Conservation (phyloP, 495 filamentous ascomycete genomes). For the Penicillium cosmopolitanum region DNA sequence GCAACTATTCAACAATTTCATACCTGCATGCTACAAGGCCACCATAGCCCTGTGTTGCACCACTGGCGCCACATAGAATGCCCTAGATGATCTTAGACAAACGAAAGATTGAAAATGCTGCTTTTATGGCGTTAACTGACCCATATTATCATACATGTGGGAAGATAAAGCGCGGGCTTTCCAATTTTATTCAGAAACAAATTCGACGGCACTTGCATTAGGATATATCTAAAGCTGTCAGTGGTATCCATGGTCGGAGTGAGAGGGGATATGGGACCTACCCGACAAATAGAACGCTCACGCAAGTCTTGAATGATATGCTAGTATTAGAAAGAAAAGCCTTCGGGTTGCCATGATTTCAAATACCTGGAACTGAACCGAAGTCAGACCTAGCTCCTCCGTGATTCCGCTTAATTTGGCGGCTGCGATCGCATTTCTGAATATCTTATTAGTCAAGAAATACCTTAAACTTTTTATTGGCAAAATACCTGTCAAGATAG, state of each 20-base stretch:
- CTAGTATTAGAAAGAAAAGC: not conserved
- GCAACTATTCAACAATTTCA: not conserved
- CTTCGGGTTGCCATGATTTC: not conserved
- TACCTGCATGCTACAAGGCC: slow-evolving; percentile 48
- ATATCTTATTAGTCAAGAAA: not conserved
- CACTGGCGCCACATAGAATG: slow-evolving; percentile 33
- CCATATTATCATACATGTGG: slow-evolving; percentile 44
- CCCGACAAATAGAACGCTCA: not conserved
- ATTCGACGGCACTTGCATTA: slow-evolving; percentile 49
- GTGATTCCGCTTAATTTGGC: slow-evolving; percentile 43
- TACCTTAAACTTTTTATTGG: too few species aligned
- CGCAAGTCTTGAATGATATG: not conserved
- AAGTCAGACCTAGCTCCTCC: slow-evolving; percentile 31
- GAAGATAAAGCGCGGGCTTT: slow-evolving; percentile 35
- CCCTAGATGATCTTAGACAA: slow-evolving; percentile 19
- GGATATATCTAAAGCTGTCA: slow-evolving; percentile 32
- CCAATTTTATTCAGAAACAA: slow-evolving; percentile 47
- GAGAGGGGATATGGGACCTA: not conserved
- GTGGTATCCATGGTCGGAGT: slow-evolving; percentile 6
- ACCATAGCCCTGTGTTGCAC: slow-evolving; percentile 33
- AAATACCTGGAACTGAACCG: slow-evolving; percentile 30
- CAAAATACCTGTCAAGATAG: slow-evolving; percentile 36
- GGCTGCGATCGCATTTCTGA: slow-evolving; percentile 42
- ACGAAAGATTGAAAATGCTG: slow-evolving; percentile 17
- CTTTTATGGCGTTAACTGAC: slow-evolving; percentile 20